Conservation (phyloP, 768 basidiomycete genomes). For the Trametes meyenii region DNA sequence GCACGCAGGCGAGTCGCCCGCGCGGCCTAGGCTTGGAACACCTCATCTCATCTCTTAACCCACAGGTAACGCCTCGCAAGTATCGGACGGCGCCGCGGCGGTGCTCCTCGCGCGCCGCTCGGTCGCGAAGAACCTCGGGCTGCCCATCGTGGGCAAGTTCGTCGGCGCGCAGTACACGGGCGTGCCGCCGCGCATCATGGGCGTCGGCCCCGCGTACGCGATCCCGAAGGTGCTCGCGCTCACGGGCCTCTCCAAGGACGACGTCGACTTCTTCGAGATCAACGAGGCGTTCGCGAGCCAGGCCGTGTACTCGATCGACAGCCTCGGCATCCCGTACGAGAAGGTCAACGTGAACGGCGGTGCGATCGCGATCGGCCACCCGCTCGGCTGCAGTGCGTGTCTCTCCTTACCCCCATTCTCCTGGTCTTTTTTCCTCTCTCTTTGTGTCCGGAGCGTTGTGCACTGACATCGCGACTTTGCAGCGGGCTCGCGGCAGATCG, state of each 20-base stretch:
- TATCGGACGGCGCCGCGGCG: conserved; percentile 92
- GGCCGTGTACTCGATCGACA: conserved; percentile 72
- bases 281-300: conserved; percentile 91
- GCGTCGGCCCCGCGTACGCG: conserved; percentile 88
- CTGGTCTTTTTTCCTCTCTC: neutral
- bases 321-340: conserved; percentile 67
- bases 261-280: conserved; percentile 91
- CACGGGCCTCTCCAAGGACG: conserved; percentile 63
- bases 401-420: neutral
- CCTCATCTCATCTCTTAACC: neutral
- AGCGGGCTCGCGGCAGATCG: conserved; percentile 88
- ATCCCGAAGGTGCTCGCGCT: conserved; percentile 75
- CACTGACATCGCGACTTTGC: conserved; percentile 4
- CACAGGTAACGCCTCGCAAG: conserved; percentile 80
- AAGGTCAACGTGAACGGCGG: conserved; percentile 91
- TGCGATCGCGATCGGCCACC: conserved; percentile 88
- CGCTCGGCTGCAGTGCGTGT: conserved; percentile 78
- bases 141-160: conserved; percentile 89
- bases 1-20: conserved; percentile 57
- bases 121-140: conserved; percentile 76
- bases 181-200: conserved; percentile 88
- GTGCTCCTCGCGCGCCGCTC: conserved; percentile 83
- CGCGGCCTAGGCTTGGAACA: neutral
- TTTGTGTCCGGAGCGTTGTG: neutral
- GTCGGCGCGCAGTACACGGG: conserved; percentile 71